These are phyloP conservation scores for Daucus carota DNA, from an alignment of 129 eudicot genomes.

Conservation along the genomic window DNA sequence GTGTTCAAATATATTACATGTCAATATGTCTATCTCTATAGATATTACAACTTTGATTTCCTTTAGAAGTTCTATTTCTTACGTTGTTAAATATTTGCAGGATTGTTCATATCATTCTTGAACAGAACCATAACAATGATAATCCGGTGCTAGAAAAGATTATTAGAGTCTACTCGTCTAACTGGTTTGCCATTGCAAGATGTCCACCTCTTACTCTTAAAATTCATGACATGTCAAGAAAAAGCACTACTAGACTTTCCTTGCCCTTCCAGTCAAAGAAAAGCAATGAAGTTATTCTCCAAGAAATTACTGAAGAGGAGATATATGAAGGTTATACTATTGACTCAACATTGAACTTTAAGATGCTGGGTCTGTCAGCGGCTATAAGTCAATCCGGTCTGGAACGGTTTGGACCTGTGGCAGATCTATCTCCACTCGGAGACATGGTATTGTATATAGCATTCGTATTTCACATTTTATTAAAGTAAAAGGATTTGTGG, in stretches of 20 bases:
- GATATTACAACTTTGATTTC: neutral
- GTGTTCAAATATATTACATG: neutral
- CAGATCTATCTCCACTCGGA: constrained; percentile 86
- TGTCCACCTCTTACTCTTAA: constrained; percentile 80
- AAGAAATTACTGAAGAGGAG: constrained; percentile 90
- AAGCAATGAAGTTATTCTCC: constrained; percentile 40
- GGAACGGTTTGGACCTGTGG: constrained; percentile 69
- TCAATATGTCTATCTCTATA: neutral
- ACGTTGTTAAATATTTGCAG: constrained; percentile 35
- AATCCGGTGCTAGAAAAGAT: constrained; percentile 50
- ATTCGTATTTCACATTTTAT: neutral
- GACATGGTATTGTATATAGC: constrained; percentile 53
- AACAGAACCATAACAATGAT: constrained; percentile 57
- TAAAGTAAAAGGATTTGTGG: neutral
- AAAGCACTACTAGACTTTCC: constrained; percentile 34
- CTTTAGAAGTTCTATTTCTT: constrained; percentile 8
- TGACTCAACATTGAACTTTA: constrained; percentile 76
- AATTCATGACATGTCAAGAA: constrained; percentile 38
- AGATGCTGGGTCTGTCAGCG: constrained; percentile 61
- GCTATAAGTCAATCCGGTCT: constrained; percentile 49
- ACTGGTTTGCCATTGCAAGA: constrained; percentile 68
- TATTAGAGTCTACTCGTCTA: constrained; percentile 68
- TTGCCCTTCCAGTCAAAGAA: constrained; percentile 51
- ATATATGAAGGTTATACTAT: constrained; percentile 74
- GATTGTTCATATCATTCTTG: constrained; percentile 74